These are phyloP conservation scores for Fusarium continuum DNA, from an alignment of 2,329 filamentous ascomycete species.

Conservation along the genomic window DNA sequence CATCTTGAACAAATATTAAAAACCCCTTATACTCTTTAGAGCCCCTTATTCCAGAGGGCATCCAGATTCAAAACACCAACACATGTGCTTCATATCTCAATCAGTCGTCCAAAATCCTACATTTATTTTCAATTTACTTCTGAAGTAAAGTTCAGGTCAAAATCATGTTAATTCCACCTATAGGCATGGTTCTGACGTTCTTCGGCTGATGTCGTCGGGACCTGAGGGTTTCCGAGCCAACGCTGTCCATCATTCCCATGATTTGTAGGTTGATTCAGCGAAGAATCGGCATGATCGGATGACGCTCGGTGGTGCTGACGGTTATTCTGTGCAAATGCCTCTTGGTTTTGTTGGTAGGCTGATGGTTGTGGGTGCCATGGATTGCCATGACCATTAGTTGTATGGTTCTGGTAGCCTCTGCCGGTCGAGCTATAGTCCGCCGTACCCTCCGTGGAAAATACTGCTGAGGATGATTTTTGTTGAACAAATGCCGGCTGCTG, in stretches of 20 bases:
- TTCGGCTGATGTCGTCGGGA: conserved; percentile 21
- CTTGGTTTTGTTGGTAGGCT: conserved; percentile 25
- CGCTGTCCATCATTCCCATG: conserved; percentile 9
- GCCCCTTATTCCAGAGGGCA: neutral
- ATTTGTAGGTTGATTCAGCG: neutral
- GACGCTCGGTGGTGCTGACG: conserved; percentile 2
- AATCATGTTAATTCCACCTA: conserved; percentile 11
- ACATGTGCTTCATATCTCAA: neutral
- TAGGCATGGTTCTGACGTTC: conserved; percentile 11
- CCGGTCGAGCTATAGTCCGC: neutral
- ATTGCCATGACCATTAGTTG: conserved; percentile 6
- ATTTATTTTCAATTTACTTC: too few species aligned
- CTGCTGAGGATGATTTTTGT: conserved; percentile 5
- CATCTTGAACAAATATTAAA: conserved; percentile 18
- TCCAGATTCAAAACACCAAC: neutral
- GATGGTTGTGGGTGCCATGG: conserved; percentile 17
- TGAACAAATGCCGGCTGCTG: neutral
- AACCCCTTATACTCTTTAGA: neutral
- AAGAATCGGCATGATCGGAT: neutral
- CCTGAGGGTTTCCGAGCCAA: conserved; percentile 1
- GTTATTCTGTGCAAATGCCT: conserved; percentile 20
- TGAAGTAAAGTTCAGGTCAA: too few species aligned
- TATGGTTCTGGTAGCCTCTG: conserved; percentile 7
- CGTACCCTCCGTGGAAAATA: neutral
- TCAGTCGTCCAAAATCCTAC: neutral